These are phyloP conservation scores for Albophoma yamanashiensis DNA, from an alignment of 2,329 filamentous ascomycete genomes.

Conservation along the genomic window DNA sequence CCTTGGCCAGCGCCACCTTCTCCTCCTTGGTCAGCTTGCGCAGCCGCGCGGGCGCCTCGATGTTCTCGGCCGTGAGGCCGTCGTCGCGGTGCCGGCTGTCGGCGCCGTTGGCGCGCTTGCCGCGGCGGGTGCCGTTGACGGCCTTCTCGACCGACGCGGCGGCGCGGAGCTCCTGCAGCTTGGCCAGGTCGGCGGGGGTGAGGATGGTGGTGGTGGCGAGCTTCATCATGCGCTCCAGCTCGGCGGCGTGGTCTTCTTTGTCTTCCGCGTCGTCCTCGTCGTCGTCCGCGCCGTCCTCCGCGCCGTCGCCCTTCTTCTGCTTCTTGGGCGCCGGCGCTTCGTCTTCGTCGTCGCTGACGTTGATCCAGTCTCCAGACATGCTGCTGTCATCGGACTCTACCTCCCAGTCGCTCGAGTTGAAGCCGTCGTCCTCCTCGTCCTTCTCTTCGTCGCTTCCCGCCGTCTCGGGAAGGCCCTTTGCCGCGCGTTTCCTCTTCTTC, in stretches of 20 bases:
- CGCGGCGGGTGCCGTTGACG: conserved; percentile 32
- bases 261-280: conserved; percentile 36
- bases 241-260: conserved; percentile 29
- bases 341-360: conserved; percentile 76
- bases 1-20: conserved; percentile 70
- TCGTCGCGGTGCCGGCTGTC: conserved; percentile 66
- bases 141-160: conserved; percentile 60
- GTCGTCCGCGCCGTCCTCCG: conserved; percentile 13
- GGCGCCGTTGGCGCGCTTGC: conserved; percentile 32
- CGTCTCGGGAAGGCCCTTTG: conserved; percentile 55
- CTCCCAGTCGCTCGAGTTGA: conserved; percentile 49
- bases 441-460: conserved; percentile 49
- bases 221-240: conserved; percentile 48
- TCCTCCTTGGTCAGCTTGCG: conserved; percentile 86
- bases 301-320: conserved; percentile 18
- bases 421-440: conserved; percentile 41
- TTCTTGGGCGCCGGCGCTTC: conserved; percentile 51
- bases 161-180: conserved; percentile 78
- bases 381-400: conserved; percentile 47
- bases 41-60: conserved; percentile 74
- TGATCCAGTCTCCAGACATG: conserved; percentile 85
- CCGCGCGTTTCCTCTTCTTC: conserved; percentile 59
- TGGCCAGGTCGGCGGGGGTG: conserved; percentile 90
- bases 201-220: conserved; percentile 90
- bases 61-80: conserved; percentile 79